Percentiles rank a stretch among this genome's conserved stretches.
Evolutionary conservation across 164 flowering plant species (phyloP).

Genomic region (Umbellularia californica): DNA sequence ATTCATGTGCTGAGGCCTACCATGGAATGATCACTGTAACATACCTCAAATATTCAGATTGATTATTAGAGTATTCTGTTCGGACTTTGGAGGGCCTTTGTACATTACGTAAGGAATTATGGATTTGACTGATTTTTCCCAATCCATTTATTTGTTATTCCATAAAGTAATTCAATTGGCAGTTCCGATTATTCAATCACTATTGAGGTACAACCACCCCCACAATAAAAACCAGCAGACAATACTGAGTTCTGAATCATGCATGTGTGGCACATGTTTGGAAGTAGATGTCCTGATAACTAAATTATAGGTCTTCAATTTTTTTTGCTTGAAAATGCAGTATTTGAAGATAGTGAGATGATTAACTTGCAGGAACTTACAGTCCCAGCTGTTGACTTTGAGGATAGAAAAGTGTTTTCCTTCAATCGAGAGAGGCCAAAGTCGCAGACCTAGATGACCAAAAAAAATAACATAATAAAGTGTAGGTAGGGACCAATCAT

Average conservation of each 20-base stretch:
- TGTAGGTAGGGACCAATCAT: not conserved
- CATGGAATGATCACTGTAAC: not conserved
- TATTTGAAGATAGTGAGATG: not conserved
- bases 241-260: too few species aligned
- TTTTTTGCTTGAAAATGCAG: not conserved
- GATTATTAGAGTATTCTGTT: too few species aligned
- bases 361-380: conserved; percentile 46
- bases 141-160: not conserved
- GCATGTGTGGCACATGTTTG: too few species aligned
- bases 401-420: conserved; percentile 91
- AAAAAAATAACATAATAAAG: not conserved
- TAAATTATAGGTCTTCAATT: too few species aligned
- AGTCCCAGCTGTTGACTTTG: conserved; percentile 98
- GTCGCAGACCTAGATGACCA: conserved; percentile 75
- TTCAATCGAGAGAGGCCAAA: conserved; percentile 96
- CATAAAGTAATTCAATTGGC: not conserved
- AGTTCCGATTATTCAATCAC: not conserved
- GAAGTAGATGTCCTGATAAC: too few species aligned
- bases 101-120: too few species aligned
- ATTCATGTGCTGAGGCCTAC: not conserved
- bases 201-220: not conserved
- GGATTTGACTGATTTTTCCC: not conserved
- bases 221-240: not conserved
- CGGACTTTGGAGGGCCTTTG: not conserved
- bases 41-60: not conserved